These are phyloP conservation scores for Lentinus tigrinus DNA, from an alignment of 768 basidiomycete species.

Conservation along the genomic window DNA sequence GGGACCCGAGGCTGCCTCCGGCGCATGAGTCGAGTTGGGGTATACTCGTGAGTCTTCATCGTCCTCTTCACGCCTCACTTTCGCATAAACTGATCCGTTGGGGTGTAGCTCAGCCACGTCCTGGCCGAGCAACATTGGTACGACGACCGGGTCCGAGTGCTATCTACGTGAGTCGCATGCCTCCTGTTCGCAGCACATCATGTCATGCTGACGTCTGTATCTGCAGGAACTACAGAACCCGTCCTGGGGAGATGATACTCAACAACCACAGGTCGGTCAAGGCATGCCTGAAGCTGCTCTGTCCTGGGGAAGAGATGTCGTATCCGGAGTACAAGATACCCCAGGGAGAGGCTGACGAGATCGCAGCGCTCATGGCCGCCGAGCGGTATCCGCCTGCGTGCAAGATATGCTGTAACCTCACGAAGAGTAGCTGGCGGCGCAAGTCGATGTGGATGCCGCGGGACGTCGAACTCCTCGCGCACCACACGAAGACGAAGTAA, in stretches of 20 bases:
- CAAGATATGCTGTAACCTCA: not conserved
- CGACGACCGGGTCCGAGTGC: not conserved
- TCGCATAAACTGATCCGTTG: too few species aligned
- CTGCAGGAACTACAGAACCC: not conserved
- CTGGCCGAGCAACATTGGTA: not conserved
- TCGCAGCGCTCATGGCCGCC: not conserved
- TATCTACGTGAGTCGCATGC: too few species aligned
- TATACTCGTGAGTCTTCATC: not conserved
- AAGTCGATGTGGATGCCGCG: not conserved
- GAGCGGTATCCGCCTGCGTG: not conserved
- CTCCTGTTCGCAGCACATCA: not conserved
- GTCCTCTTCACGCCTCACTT: too few species aligned
- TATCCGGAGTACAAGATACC: not conserved
- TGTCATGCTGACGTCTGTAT: not conserved
- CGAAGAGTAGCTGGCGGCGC: not conserved
- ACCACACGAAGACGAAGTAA: not conserved
- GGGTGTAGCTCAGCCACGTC: not conserved
- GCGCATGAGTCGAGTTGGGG: not conserved
- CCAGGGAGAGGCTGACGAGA: not conserved
- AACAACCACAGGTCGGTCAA: not conserved
- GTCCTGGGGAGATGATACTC: not conserved
- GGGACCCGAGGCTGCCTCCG: not conserved
- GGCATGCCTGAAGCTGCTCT: not conserved
- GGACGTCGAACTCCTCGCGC: not conserved
- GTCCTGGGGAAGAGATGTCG: not conserved